These are phyloP conservation scores for Dipteronia sinensis DNA, from an alignment of 345 rosid species.

Conservation along the genomic window DNA sequence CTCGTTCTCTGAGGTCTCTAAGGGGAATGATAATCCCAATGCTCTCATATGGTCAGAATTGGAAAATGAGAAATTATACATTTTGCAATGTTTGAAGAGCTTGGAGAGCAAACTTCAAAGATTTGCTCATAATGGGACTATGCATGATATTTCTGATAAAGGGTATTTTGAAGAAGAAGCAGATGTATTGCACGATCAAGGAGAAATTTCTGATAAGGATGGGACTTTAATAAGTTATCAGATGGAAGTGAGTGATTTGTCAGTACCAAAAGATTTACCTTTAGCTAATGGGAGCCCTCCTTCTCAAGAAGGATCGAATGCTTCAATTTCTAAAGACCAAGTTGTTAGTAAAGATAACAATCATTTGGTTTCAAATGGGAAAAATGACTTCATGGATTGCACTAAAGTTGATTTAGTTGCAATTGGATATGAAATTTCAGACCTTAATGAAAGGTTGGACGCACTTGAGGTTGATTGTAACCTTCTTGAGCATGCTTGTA, in stretches of 20 bases:
- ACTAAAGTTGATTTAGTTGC: slow-evolving; percentile 29
- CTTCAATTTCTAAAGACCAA: slow-evolving; percentile 16
- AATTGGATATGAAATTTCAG: slow-evolving; percentile 45
- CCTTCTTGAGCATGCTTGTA: slow-evolving; percentile 40
- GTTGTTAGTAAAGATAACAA: slow-evolving; percentile 7
- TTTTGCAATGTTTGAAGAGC: slow-evolving; percentile 30
- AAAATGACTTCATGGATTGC: background rate
- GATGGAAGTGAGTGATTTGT: slow-evolving; percentile 14
- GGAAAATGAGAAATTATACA: slow-evolving; percentile 42
- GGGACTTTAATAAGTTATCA: slow-evolving; percentile 9
- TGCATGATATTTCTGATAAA: slow-evolving; percentile 24
- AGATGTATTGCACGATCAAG: slow-evolving; percentile 19
- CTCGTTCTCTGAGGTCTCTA: slow-evolving; percentile 16
- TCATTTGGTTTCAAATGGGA: slow-evolving; percentile 11
- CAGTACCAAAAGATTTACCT: slow-evolving; percentile 5
- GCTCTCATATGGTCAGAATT: slow-evolving; percentile 27
- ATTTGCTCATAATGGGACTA: slow-evolving; percentile 24
- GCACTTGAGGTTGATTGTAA: slow-evolving; percentile 49
- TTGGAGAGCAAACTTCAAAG: slow-evolving; percentile 49
- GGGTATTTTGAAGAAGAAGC: slow-evolving; percentile 26
- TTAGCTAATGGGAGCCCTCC: slow-evolving; percentile 21
- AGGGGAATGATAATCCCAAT: slow-evolving; percentile 28
- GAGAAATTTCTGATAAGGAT: slow-evolving; percentile 21
- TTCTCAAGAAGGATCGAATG: slow-evolving; percentile 12
- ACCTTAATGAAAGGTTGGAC: slow-evolving; percentile 54